Evolutionary conservation across 2,329 filamentous ascomycete species (phyloP), one percentile per base, ranked within the genome.

Genomic region (Fusarium sambucinum): DNA sequence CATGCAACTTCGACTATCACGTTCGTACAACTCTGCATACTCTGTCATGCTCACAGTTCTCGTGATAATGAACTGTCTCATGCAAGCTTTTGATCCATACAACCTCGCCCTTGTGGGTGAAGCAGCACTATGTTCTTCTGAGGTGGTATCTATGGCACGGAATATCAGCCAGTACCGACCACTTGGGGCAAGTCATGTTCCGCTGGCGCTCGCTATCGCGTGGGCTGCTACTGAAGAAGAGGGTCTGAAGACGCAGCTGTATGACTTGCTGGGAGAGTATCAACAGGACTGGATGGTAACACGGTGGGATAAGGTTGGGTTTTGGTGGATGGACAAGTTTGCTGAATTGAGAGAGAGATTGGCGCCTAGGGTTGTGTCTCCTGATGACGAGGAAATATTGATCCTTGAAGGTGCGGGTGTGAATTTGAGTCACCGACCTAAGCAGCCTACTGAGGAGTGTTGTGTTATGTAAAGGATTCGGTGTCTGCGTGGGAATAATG

Each of bases 141-240:
- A 71, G 19, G 41, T 71, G 0, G 38, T 71, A 1, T 35, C 45
- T 4, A 55, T 71, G 44, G 68, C 68, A 1, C 42, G 59, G 1
- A 29, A 55, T 2, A 55, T 69, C 11, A 66, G 46, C 2, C 50
- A 50, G 11, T 71, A 66, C 16, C 33, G 68, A 6, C 68, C 68
- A 0, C 47, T 71, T 0, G 68, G 68, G 0, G 68, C 68, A 21
- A 71, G 68, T 9, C 62, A 69, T 13, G 57, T 71, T 2, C 68
- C 68, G 1, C 10, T 71, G n/a, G 66, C 65, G 0, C 21, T 71
- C 0, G 35, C 64, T 8, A 63, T 71, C 3, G 68, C 63, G 1
- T 71, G 68, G 68, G 68, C 65, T 16, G 60, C 60, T 6, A 69
- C 61, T 2, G 68, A 71, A 3, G 68, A 71, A 6, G 57, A 62